Evolutionary conservation across 345 rosid species (phyloP), one percentile per base, ranked within the genome.

Genomic region (Microthlaspi erraticum): DNA sequence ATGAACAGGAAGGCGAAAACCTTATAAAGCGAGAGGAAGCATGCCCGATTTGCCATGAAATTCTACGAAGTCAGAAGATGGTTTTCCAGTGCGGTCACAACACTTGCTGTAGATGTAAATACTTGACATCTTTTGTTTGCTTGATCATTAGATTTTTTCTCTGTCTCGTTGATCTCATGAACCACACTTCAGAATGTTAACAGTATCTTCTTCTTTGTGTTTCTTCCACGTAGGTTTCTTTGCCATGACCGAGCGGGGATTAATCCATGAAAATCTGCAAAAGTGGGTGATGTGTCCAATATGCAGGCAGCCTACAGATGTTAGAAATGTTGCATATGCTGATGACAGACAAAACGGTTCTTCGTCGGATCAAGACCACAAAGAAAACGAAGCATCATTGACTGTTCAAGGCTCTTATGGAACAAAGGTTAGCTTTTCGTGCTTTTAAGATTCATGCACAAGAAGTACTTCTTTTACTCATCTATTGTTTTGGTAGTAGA

Each of bases 231-330:
- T 79, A 93, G 98, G 98, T 61, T 82, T 91, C 46, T 84, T 93
- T 71, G 81, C 86, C 29, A 75, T 93, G 91, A 91, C 93, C 9
- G 98, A 93, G 82, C 84, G 68, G 38, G 77, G 73, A 57, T 64
- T 63, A 56, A 68, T 55, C 70, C 79, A 72, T 69, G 89, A 82
- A 29, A 76, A 76, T 71, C 84, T 44, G 73, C 77, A 39, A 20
- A 86, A 84, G 80, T 89, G 97, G 98, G 84, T 93, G 48, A 86
- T 86, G 91, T 93, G 98, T 78, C 97, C 98, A 61, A 84, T 86
- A 33, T 93, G 98, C 76, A 86, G 97, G 70, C 96, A 93, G 54
- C 98, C 62, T 79, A 87, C 97, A 50, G 92, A 91, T 78, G 84
- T 87, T 65, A 72, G 84, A 62, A 93, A 87, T 74, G 83, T 93